Base-by-base conservation (phyloP, 805 yeast genomes). In the Ogataea pilisensis region DNA sequence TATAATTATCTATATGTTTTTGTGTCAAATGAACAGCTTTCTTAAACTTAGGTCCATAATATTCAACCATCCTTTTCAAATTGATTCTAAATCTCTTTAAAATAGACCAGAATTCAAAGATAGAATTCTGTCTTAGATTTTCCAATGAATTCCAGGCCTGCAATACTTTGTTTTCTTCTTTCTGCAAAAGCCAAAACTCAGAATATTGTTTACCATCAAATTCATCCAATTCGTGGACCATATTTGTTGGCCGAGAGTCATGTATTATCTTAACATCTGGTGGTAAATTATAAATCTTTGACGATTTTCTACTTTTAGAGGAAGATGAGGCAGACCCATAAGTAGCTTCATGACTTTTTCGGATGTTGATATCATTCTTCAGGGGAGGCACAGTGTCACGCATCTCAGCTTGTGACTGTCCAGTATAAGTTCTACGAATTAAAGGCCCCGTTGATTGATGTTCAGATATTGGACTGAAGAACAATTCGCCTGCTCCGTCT, bases 31-130 rank as follows among this genome's bases (percentile, higher is more conserved):
- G 34, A 21, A 43, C 48, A 1, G 49, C 46, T 9, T 39, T 34
- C 38, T 44, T 46, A 35, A 61, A 57, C 6, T 50, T 51, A 1
- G 52, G 50, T 5, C 61, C 66, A 39, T 60, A 61, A 35, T 53
- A 50, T 12, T 39, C 31, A 3, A 54, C 53, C 49, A 61, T 48
- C 35, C 65, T 40, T 31, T 53, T 50, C 36, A 58, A 37, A 30
- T 61, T 61, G 26, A 49, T 42, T 22, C 60, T 36, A 24, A 57
- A 49, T 41, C 53, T 54, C 21, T 51, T 51, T 20, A 61, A 41
- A 21, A 57, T 41, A 8, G 46, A 37, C 25, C 50, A 61, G 6
- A 54, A 42, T 37, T 61, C 66, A 44, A 60, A 60, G n/a, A 61
- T 39, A 13, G 53, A 44, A 27, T 53, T 58, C 44, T 61, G 65